Conservation (phyloP, 805 yeast genomes). For the Cyberlindnera meyerae region DNA sequence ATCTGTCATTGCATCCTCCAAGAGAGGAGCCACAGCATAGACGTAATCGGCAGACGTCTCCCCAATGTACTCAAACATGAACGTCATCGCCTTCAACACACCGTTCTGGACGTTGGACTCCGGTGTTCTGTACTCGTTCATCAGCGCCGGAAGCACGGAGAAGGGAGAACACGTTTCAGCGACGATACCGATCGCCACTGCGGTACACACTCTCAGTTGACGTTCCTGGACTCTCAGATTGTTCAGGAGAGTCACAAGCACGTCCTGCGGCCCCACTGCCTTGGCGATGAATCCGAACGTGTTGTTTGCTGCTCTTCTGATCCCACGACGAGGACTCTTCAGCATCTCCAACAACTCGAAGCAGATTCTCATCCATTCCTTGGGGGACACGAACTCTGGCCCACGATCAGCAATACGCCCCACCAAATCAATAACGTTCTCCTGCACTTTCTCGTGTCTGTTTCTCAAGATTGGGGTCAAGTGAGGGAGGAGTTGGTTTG, state of each 20-base stretch:
- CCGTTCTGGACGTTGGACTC: conserved; percentile 95
- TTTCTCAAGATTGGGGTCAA: conserved; percentile 88
- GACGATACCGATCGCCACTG: conserved; percentile 95
- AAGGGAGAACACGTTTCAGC: conserved; percentile 92
- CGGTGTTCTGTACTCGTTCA: conserved; percentile 93
- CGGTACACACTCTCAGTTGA: conserved; percentile 93
- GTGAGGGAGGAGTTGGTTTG: conserved; percentile 77
- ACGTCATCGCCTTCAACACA: conserved; percentile 83
- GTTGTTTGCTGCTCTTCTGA: conserved; percentile 78
- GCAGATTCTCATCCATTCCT: conserved; percentile 97
- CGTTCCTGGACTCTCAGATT: conserved; percentile 91
- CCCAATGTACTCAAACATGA: conserved; percentile 88
- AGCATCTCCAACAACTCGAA: conserved; percentile 86
- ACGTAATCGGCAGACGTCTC: conserved; percentile 76
- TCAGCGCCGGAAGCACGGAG: conserved; percentile 87
- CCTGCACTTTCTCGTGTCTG: conserved; percentile 87
- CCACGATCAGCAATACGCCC: conserved; percentile 79
- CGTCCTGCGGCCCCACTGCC: conserved; percentile 96
- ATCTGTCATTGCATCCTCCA: conserved; percentile 88
- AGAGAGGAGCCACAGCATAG: conserved; percentile 68
- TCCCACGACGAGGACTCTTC: conserved; percentile 70
- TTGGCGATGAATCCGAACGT: conserved; percentile 89
- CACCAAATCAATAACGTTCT: conserved; percentile 68
- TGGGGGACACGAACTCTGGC: conserved; percentile 78
- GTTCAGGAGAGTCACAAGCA: conserved; percentile 73